A percentile compares a stretch with the other conserved stretches of the same genome.
Conservation (phyloP, 495 filamentous ascomycete species). For the Xylaria nigripes region DNA sequence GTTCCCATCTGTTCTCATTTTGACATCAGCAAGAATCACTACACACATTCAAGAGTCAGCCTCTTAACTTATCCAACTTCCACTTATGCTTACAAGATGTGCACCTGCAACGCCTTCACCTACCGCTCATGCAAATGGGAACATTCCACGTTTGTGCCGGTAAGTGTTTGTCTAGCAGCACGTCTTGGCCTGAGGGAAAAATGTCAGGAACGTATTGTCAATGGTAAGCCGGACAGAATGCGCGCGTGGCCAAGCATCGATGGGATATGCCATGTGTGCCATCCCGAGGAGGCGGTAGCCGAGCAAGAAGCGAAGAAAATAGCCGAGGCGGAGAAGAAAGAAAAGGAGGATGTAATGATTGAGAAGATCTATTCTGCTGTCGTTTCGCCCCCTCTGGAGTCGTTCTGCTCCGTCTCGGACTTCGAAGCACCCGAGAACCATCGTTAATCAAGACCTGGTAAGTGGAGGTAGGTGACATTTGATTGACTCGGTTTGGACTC, state of each 20-base stretch:
- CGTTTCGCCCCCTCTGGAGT: background rate
- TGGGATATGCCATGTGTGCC: conserved; percentile 13
- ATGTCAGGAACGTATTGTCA: conserved; percentile 4
- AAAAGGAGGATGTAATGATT: background rate
- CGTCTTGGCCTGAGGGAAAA: background rate
- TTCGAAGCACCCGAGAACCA: background rate
- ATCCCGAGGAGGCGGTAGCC: conserved; percentile 5
- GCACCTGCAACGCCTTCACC: conserved; percentile 1
- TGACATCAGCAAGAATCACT: background rate
- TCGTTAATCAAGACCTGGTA: background rate
- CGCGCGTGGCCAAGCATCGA: conserved; percentile 2
- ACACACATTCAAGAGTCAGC: background rate
- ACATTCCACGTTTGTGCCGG: background rate
- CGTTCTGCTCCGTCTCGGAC: background rate
- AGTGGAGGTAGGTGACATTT: background rate
- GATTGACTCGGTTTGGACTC: background rate
- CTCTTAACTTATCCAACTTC: background rate
- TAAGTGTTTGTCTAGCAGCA: background rate
- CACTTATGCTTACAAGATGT: background rate
- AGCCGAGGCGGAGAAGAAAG: background rate
- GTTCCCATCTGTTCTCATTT: background rate
- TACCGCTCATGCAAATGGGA: background rate
- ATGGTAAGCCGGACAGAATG: background rate
- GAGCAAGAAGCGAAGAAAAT: conserved; percentile 8
- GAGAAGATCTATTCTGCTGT: background rate